These are phyloP conservation scores for Amanita brunnescens DNA, from an alignment of 768 basidiomycete species.

Conservation along the genomic window DNA sequence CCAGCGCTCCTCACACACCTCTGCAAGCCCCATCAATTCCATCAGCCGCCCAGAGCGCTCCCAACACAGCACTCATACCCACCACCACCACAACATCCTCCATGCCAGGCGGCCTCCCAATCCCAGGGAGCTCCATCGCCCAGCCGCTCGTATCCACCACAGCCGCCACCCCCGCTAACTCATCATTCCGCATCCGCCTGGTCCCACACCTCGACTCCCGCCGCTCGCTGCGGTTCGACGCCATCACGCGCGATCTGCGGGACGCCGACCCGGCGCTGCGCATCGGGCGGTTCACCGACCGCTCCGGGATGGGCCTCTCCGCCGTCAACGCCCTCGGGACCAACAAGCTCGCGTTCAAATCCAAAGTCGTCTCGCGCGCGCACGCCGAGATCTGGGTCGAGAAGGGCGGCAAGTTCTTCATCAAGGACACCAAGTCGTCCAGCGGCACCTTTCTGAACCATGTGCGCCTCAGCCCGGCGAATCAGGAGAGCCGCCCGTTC, in stretches of 20 bases:
- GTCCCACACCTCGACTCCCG: slow-evolving; percentile 92
- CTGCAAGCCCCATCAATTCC: background rate
- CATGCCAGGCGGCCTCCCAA: slow-evolving; percentile 1
- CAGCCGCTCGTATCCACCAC: too few species aligned
- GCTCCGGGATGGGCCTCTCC: slow-evolving; percentile 55
- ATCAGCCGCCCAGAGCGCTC: too few species aligned
- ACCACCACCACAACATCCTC: background rate
- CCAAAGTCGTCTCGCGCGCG: slow-evolving; percentile 88
- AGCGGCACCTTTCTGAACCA: slow-evolving; percentile 96
- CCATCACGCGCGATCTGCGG: slow-evolving; percentile 78
- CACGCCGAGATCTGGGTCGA: slow-evolving; percentile 95
- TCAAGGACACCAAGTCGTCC: slow-evolving; percentile 83
- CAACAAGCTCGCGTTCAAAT: slow-evolving; percentile 89
- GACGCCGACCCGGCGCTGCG: slow-evolving; percentile 65
- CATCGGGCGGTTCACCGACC: slow-evolving; percentile 93
- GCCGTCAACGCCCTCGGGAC: slow-evolving; percentile 62
- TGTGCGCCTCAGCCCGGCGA: slow-evolving; percentile 77
- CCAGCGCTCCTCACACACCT: background rate
- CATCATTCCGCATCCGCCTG: slow-evolving; percentile 64
- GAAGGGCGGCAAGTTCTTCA: slow-evolving; percentile 60
- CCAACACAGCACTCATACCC: background rate
- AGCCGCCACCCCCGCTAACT: background rate
- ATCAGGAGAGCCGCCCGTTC: slow-evolving; percentile 67
- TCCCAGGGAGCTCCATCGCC: background rate
- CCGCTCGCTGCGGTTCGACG: slow-evolving; percentile 85